Percentiles rank a stretch among this genome's conserved stretches.
These are phyloP conservation scores for Gracilaria gracilis DNA, from an alignment of 23 red algal genomes.

Conservation along the genomic window DNA sequence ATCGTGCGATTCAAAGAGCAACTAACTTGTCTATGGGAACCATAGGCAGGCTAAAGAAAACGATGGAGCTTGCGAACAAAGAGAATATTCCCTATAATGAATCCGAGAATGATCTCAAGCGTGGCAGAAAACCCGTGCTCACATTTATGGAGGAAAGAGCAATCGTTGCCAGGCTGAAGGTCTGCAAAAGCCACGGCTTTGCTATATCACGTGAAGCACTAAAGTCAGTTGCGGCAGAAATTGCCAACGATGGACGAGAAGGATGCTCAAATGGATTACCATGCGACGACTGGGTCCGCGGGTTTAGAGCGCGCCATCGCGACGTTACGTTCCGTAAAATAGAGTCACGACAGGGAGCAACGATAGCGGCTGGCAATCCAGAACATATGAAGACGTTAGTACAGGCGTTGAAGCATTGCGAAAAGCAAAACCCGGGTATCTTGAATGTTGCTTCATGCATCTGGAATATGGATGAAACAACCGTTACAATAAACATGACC, in stretches of 20 bases:
- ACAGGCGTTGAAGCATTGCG: no score
- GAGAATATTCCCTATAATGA: background rate
- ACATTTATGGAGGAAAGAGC: background rate
- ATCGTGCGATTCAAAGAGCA: no score
- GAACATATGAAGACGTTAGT: conserved; percentile 3
- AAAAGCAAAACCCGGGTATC: no score
- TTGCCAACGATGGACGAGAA: background rate
- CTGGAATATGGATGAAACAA: no score
- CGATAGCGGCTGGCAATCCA: background rate
- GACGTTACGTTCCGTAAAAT: conserved; percentile 11
- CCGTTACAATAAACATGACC: no score
- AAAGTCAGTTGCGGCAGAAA: background rate
- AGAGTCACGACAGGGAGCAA: background rate
- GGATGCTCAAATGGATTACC: background rate
- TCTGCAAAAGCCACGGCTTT: background rate
- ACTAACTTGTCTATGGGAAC: no score
- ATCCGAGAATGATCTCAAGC: background rate
- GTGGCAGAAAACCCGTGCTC: background rate
- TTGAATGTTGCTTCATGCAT: no score
- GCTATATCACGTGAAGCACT: background rate
- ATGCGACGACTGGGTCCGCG: background rate
- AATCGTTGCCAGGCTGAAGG: background rate
- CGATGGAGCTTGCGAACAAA: background rate
- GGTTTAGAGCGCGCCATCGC: background rate
- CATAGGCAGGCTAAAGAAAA: background rate